A percentile compares a stretch with the other conserved stretches of the same genome.
Conservation (phyloP, 2,329 filamentous ascomycete species). For the Clonostachys rhizophaga region DNA sequence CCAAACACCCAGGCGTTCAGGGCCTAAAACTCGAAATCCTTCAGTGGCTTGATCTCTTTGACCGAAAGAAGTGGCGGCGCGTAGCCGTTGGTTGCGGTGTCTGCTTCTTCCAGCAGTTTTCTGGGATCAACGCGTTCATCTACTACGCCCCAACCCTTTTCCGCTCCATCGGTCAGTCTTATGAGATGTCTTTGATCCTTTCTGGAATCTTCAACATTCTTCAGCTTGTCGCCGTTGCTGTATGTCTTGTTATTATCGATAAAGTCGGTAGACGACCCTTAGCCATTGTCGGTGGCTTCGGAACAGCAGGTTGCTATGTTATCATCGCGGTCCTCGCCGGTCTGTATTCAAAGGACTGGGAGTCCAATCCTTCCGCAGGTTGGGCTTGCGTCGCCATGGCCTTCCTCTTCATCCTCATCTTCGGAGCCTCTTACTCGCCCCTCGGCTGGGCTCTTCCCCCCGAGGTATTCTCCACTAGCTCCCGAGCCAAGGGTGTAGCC, state of each 20-base stretch:
- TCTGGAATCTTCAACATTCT: constrained; percentile 32
- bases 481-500: constrained; percentile 26
- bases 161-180: constrained; percentile 22
- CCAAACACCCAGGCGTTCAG: not conserved
- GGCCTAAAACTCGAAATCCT: constrained; percentile 28
- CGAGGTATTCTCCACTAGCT: constrained; percentile 26
- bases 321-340: constrained; percentile 47
- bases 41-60: constrained; percentile 41
- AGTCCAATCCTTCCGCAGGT: constrained; percentile 37
- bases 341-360: constrained; percentile 40
- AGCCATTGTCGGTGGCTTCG: constrained; percentile 38
- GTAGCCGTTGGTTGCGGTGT: constrained; percentile 29
- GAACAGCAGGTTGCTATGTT: constrained; percentile 42
- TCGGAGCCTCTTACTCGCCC: constrained; percentile 21
- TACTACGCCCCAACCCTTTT: constrained; percentile 42
- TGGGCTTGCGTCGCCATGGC: constrained; percentile 46
- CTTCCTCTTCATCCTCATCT: constrained; percentile 15
- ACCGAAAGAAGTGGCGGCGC: constrained; percentile 32
- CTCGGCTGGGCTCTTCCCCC: constrained; percentile 26
- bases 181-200: constrained; percentile 27
- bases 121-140: constrained; percentile 26
- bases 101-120: constrained; percentile 37
- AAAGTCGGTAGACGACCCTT: constrained; percentile 37
- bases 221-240: constrained; percentile 29
- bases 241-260: constrained; percentile 26